Evolutionary conservation across 1,139 yeast species (phyloP).

Genomic region (Suhomyces guaymorum): DNA sequence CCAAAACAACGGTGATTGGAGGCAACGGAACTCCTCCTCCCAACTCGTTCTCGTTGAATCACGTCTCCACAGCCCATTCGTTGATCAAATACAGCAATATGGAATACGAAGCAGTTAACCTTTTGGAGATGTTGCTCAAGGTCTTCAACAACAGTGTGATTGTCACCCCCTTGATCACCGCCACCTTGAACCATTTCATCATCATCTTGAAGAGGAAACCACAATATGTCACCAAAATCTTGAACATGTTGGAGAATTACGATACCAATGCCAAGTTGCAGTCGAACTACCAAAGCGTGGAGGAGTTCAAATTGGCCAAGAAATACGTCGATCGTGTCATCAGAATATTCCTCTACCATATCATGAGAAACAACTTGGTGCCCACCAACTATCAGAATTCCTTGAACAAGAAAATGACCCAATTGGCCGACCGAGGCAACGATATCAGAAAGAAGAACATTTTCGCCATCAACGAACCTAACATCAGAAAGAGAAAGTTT

Average conservation of each 20-base stretch:
- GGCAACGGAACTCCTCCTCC: slow-evolving; percentile 13
- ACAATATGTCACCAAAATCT: slow-evolving; percentile 48
- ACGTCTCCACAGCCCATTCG: slow-evolving; percentile 66
- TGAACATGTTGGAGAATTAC: slow-evolving; percentile 34
- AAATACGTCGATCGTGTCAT: slow-evolving; percentile 46
- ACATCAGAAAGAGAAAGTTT: slow-evolving; percentile 40
- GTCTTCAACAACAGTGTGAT: slow-evolving; percentile 57
- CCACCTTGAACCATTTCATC: slow-evolving; percentile 54
- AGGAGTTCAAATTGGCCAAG: slow-evolving; percentile 42
- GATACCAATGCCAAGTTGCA: slow-evolving; percentile 43
- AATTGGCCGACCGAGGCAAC: slow-evolving; percentile 40
- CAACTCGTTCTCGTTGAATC: slow-evolving; percentile 52
- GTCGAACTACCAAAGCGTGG: slow-evolving; percentile 48
- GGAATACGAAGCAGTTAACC: slow-evolving; percentile 71
- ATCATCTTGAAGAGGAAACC: slow-evolving; percentile 58
- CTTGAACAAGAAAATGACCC: slow-evolving; percentile 30
- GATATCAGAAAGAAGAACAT: slow-evolving; percentile 46
- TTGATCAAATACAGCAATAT: slow-evolving; percentile 55
- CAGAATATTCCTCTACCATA: slow-evolving; percentile 38
- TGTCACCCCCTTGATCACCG: slow-evolving; percentile 56
- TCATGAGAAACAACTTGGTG: slow-evolving; percentile 36
- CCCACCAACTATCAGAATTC: slow-evolving; percentile 33
- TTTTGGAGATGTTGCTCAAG: slow-evolving; percentile 64
- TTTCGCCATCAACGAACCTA: slow-evolving; percentile 31
- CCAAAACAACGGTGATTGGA: slow-evolving; percentile 44